Evolutionary conservation across 1,284 basidiomycete genomes (phyloP).

Genomic region (Ceraceosorus guamensis): DNA sequence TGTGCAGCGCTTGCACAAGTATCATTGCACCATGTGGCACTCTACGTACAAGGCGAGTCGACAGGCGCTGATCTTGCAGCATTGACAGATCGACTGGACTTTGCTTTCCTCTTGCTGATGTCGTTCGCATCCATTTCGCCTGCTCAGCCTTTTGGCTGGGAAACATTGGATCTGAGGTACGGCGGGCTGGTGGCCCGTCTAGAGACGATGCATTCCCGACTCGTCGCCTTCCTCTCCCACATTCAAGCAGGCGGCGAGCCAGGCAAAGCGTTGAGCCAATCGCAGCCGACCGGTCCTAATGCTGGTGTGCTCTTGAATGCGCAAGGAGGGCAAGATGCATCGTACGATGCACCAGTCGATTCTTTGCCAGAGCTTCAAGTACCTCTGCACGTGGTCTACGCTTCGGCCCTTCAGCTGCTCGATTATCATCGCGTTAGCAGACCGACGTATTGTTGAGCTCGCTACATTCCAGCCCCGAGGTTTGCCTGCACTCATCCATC

Average conservation of each 20-base stretch:
- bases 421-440: constrained; percentile 37
- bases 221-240: constrained; percentile 21
- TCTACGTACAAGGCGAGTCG: constrained; percentile 18
- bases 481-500: too few species aligned
- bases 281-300: neutral
- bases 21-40: constrained; percentile 48
- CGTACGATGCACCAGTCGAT: constrained; percentile 20
- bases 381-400: constrained; percentile 30
- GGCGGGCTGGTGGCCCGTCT: constrained; percentile 45
- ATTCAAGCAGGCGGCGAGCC: constrained; percentile 11
- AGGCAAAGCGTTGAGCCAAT: constrained; percentile 7
- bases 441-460: constrained; percentile 27
- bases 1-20: constrained; percentile 33
- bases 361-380: constrained; percentile 28
- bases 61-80: too few species aligned
- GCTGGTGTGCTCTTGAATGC: constrained; percentile 15
- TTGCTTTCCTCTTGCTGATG: too few species aligned
- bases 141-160: constrained; percentile 43
- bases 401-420: constrained; percentile 31
- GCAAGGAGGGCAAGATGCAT: constrained; percentile 3
- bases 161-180: constrained; percentile 48
- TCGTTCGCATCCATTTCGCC: too few species aligned
- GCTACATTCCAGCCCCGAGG: too few species aligned
- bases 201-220: constrained; percentile 43
- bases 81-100: too few species aligned